Percentiles rank a stretch among this genome's conserved stretches.
Evolutionary conservation across 2,329 filamentous ascomycete genomes (phyloP).

Genomic region (Lecanoromycetidae sp.): DNA sequence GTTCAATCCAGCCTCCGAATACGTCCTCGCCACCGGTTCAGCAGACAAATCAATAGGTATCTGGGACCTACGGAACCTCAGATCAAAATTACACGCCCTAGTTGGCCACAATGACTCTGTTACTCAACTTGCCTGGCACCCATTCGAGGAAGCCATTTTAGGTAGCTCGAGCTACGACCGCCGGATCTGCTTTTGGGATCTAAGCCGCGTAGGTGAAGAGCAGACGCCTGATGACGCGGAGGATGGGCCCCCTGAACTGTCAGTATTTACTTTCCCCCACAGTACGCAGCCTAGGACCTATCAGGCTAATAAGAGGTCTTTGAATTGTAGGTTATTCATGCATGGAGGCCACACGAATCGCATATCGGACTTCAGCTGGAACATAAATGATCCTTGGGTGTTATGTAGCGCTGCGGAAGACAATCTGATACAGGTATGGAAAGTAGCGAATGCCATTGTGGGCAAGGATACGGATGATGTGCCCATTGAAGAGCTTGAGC

Average conservation of each 20-base stretch:
- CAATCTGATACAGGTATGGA: conserved; percentile 93
- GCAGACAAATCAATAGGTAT: conserved; percentile 90
- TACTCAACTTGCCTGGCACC: conserved; percentile 90
- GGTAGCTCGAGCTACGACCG: conserved; percentile 89
- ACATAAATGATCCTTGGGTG: conserved; percentile 91
- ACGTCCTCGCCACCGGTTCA: conserved; percentile 80
- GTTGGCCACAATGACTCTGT: conserved; percentile 83
- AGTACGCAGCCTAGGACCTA: no score
- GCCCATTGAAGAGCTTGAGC: conserved; percentile 62
- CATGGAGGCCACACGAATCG: conserved; percentile 97
- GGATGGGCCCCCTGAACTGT: conserved; percentile 90
- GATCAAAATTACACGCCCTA: conserved; percentile 77
- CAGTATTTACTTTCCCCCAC: conserved; percentile 31
- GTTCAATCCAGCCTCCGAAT: conserved; percentile 87
- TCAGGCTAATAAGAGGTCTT: no score
- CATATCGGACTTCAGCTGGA: conserved; percentile 95
- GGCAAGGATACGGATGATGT: conserved; percentile 64
- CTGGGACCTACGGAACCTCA: conserved; percentile 88
- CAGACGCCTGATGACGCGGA: conserved; percentile 90
- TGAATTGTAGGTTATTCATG: conserved; percentile 66
- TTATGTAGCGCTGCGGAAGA: conserved; percentile 93
- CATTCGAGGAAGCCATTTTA: conserved; percentile 73
- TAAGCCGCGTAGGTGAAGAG: conserved; percentile 83
- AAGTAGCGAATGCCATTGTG: conserved; percentile 70
- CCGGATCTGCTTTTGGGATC: conserved; percentile 91